Conservation (phyloP, 140 eudicot genomes). For the Erigeron philadelphicus region DNA sequence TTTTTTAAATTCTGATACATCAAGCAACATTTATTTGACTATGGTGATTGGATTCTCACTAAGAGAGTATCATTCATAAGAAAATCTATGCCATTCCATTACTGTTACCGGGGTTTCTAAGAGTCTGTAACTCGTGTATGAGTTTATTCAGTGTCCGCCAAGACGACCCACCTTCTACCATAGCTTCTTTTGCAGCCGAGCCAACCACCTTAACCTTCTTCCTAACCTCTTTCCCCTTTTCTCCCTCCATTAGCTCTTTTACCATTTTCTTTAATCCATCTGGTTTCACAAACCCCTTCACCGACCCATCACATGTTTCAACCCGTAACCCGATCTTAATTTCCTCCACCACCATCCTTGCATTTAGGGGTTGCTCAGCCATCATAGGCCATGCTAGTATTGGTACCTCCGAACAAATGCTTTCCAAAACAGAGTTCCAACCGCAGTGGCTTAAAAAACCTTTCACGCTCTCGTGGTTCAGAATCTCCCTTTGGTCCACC, state of each 20-base stretch:
- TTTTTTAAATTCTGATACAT: not conserved
- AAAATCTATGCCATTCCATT: constrained; percentile 4
- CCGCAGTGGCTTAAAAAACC: constrained; percentile 89
- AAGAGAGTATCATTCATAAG: not conserved
- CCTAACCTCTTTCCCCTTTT: constrained; percentile 44
- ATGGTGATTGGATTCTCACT: not conserved
- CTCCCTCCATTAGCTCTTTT: constrained; percentile 61
- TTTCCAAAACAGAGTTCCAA: constrained; percentile 75
- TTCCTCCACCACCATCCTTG: constrained; percentile 67
- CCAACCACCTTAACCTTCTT: constrained; percentile 44
- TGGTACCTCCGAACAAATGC: constrained; percentile 63
- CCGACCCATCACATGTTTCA: constrained; percentile 44
- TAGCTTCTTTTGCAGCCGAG: constrained; percentile 39
- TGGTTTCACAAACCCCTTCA: constrained; percentile 49
- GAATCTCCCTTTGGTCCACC: constrained; percentile 56
- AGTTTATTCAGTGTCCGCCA: constrained; percentile 47
- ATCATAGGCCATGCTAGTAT: constrained; percentile 77
- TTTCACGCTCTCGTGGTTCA: constrained; percentile 45
- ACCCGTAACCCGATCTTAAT: constrained; percentile 55
- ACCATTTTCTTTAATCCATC: constrained; percentile 44
- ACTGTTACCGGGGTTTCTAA: not conserved
- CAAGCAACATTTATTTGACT: not conserved
- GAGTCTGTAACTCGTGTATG: constrained; percentile 30
- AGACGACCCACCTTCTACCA: constrained; percentile 66
- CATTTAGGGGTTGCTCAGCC: constrained; percentile 66